These are phyloP conservation scores for Phyllosticta paracitricarpa DNA, from an alignment of 2,329 filamentous ascomycete species.

Conservation along the genomic window DNA sequence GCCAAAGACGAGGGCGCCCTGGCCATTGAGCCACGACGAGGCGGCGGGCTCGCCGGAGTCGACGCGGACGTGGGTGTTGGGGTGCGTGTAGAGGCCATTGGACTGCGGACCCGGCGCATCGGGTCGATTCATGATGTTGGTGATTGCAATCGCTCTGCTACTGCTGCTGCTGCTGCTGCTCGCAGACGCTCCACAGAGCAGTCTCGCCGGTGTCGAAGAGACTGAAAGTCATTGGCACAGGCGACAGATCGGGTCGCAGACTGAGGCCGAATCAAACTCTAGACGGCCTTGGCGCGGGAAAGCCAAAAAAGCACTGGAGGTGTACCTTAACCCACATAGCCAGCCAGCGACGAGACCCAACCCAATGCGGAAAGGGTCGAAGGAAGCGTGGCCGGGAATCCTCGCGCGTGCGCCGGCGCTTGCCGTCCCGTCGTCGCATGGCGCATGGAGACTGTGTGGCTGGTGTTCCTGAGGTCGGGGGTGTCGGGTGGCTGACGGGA, in stretches of 20 bases:
- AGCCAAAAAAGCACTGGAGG: not conserved
- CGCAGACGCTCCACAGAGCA: not conserved
- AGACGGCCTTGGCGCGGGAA: not conserved
- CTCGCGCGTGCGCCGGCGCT: no score
- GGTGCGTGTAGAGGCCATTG: not conserved
- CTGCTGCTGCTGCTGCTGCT: no score
- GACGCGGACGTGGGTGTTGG: not conserved
- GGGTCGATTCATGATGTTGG: not conserved
- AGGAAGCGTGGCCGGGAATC: no score
- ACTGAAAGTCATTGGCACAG: not conserved
- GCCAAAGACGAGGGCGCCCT: slow-evolving; percentile 20
- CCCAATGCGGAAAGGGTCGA: no score
- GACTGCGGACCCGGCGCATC: not conserved
- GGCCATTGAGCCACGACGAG: slow-evolving; percentile 13
- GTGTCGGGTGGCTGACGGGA: not conserved
- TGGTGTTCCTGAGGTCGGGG: not conserved
- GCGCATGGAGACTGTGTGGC: not conserved
- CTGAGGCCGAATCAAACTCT: not conserved
- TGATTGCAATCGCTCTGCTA: no score
- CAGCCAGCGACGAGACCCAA: no score
- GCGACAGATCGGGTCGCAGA: not conserved
- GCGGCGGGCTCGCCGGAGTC: not conserved
- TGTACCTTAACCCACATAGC: no score
- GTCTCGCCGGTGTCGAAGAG: not conserved
- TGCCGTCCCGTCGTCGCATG: not conserved